Conservation (phyloP, 2,329 filamentous ascomycete genomes). For the Talaromyces marneffei region DNA sequence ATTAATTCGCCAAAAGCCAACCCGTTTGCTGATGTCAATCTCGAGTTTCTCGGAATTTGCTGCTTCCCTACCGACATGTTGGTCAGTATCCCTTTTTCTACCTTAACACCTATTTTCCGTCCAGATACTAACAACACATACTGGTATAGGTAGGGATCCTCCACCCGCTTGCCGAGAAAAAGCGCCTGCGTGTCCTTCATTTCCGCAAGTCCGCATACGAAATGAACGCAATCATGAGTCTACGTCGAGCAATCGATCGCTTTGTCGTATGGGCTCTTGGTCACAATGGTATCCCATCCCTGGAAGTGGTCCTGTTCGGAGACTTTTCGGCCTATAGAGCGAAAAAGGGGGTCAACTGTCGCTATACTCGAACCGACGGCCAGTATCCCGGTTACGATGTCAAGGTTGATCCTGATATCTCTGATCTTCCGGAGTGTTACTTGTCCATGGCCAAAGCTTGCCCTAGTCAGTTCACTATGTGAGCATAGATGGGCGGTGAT, state of each 20-base stretch:
- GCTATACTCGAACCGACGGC: background rate
- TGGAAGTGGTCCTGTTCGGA: background rate
- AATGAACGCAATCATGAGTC: background rate
- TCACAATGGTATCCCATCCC: background rate
- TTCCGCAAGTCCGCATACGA: conserved; percentile 5
- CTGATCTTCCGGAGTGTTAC: background rate
- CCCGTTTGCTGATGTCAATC: background rate
- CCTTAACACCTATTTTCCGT: background rate
- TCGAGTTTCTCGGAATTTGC: conserved; percentile 5
- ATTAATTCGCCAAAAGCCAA: background rate
- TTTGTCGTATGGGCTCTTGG: conserved; percentile 2
- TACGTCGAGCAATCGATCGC: background rate
- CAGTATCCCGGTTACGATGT: background rate
- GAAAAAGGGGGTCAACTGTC: conserved; percentile 1
- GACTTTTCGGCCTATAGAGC: background rate
- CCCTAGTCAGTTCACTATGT: conserved; percentile 4
- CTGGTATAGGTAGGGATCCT: background rate
- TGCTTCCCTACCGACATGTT: background rate
- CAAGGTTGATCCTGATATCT: background rate
- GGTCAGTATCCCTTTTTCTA: background rate
- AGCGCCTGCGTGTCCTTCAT: conserved; percentile 2
- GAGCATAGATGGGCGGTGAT: background rate
- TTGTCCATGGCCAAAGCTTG: background rate
- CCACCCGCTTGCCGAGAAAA: background rate
- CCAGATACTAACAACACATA: background rate